Conservation (phyloP, 2,329 filamentous ascomycete genomes). For the Penicillium italicum region DNA sequence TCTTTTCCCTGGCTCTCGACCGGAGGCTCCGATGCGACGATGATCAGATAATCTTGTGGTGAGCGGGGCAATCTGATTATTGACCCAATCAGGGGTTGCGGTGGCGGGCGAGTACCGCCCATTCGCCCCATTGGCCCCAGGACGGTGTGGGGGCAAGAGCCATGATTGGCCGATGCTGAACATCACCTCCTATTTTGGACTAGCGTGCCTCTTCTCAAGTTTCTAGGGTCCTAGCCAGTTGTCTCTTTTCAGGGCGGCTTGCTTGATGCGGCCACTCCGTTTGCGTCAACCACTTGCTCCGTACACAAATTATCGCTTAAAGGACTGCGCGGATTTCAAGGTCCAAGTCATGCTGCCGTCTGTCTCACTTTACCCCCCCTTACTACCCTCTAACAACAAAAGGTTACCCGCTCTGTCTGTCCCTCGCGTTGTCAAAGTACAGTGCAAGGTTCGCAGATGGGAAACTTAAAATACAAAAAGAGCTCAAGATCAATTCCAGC, state of each 20-base stretch:
- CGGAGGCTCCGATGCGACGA: neutral
- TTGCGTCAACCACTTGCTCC: slow-evolving; percentile 1
- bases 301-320: neutral
- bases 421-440: neutral
- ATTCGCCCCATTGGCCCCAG: neutral
- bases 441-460: neutral
- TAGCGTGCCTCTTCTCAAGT: neutral
- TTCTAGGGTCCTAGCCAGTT: neutral
- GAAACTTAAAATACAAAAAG: neutral
- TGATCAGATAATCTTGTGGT: slow-evolving; percentile 6
- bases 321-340: neutral
- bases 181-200: neutral
- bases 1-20: neutral
- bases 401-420: neutral
- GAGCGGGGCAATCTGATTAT: neutral
- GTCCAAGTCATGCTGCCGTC: neutral
- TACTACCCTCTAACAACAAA: neutral
- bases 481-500: no score
- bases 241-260: neutral
- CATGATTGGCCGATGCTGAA: neutral
- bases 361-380: neutral
- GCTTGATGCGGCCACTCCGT: slow-evolving; percentile 1
- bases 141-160: no score
- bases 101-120: neutral
- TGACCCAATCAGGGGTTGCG: neutral